Evolutionary conservation across 2,329 filamentous ascomycete species (phyloP).

Genomic region (Fusarium sp.): DNA sequence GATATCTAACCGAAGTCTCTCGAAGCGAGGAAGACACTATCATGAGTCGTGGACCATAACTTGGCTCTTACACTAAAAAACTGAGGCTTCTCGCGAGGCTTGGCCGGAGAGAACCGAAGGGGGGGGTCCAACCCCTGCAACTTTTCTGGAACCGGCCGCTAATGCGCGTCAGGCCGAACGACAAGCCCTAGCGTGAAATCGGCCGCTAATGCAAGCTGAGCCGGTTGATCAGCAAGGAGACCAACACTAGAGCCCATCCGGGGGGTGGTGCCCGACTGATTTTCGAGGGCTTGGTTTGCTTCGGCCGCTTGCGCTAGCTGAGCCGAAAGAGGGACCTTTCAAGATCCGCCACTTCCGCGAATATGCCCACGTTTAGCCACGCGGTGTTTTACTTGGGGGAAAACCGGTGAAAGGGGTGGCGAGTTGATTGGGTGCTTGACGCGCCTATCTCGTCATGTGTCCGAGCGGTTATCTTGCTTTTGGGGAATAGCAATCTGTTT

Average conservation of each 20-base stretch:
- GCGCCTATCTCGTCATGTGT: background rate
- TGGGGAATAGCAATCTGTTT: background rate
- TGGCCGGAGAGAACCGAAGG: background rate
- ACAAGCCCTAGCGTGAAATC: conserved; percentile 18
- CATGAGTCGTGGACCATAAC: background rate
- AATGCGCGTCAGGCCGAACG: conserved; percentile 15
- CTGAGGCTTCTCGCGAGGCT: background rate
- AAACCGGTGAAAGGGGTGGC: background rate
- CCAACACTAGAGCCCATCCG: background rate
- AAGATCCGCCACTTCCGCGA: background rate
- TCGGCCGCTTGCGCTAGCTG: conserved; percentile 1
- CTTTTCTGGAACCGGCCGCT: background rate
- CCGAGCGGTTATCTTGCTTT: background rate
- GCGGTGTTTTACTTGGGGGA: background rate
- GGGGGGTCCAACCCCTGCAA: background rate
- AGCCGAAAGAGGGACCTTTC: background rate
- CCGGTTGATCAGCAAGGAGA: conserved; percentile 7
- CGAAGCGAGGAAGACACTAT: background rate
- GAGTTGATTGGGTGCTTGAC: background rate
- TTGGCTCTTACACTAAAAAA: background rate
- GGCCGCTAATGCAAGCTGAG: conserved; percentile 34
- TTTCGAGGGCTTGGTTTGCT: background rate
- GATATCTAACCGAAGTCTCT: background rate
- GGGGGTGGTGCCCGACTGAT: background rate
- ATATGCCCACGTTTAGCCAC: background rate